Conservation (phyloP, 768 basidiomycete species). For the Suillus cothurnatus region DNA sequence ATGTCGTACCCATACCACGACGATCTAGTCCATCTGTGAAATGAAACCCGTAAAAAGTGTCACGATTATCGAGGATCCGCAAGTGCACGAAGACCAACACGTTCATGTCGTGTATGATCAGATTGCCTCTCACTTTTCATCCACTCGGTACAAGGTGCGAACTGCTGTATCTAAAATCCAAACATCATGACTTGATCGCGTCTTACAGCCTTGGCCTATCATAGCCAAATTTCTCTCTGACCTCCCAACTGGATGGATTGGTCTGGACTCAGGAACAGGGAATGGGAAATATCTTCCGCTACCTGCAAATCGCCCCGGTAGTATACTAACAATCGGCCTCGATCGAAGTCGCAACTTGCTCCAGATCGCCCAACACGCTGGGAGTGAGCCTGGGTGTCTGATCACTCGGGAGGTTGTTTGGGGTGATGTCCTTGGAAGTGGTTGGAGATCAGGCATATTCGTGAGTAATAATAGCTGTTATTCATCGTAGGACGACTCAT, state of each 20-base stretch:
- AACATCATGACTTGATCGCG: neutral
- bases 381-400: constrained; percentile 34
- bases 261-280: constrained; percentile 93
- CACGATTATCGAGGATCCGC: constrained; percentile 50
- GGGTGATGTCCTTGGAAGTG: constrained; percentile 73
- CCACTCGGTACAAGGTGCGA: constrained; percentile 82
- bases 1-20: constrained; percentile 8
- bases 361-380: constrained; percentile 69
- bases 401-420: constrained; percentile 69
- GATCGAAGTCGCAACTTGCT: constrained; percentile 83
- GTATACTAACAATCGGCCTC: constrained; percentile 76
- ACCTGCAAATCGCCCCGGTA: constrained; percentile 59
- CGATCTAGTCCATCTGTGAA: neutral
- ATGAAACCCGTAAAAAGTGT: constrained; percentile 33
- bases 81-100: constrained; percentile 67
- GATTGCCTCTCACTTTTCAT: constrained; percentile 86
- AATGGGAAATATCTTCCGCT: constrained; percentile 96
- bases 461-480: constrained; percentile 46
- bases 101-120: constrained; percentile 85
- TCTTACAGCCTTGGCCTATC: constrained; percentile 85
- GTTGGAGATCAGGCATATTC: constrained; percentile 81
- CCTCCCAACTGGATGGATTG: constrained; percentile 77
- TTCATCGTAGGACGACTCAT: neutral
- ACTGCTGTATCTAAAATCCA: neutral
- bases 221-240: constrained; percentile 73